Conservation (phyloP, 2,329 filamentous ascomycete species). For the Pseudonectria foliicola region DNA sequence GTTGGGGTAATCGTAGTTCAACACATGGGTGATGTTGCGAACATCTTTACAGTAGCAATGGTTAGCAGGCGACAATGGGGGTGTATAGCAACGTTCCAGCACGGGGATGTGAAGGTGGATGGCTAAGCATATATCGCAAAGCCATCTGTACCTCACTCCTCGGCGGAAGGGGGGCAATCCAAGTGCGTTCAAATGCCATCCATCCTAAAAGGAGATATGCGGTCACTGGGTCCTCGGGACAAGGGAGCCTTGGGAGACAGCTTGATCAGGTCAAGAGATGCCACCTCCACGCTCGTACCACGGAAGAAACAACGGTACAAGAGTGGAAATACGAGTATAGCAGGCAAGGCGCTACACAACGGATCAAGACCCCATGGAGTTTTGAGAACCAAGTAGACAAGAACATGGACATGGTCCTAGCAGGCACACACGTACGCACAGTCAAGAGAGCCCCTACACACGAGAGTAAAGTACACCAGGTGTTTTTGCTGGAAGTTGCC, state of each 20-base stretch:
- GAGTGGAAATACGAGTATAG: constrained; percentile 71
- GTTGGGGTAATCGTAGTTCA: constrained; percentile 99
- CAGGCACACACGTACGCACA: constrained; percentile 78
- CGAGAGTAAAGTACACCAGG: constrained; percentile 82
- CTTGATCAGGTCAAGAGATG: constrained; percentile 76
- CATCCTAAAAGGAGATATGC: constrained; percentile 35
- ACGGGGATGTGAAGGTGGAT: constrained; percentile 36
- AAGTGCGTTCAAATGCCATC: constrained; percentile 49
- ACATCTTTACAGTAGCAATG: constrained; percentile 76
- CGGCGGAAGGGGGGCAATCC: constrained; percentile 51
- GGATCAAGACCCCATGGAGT: constrained; percentile 76
- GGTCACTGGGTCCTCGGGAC: constrained; percentile 50
- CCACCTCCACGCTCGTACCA: constrained; percentile 73
- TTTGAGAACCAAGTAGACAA: constrained; percentile 75
- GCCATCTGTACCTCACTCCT: constrained; percentile 45
- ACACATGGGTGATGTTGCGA: constrained; percentile 99
- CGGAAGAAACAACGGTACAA: constrained; percentile 53
- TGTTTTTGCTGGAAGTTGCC: constrained; percentile 51
- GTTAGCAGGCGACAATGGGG: constrained; percentile 65
- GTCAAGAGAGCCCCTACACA: constrained; percentile 80
- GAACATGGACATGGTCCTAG: constrained; percentile 48
- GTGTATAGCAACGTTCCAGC: constrained; percentile 58
- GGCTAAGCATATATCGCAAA: constrained; percentile 44
- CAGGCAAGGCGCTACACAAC: constrained; percentile 39
- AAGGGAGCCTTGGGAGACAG: constrained; percentile 52